phyloP scores from a whole-genome alignment of 108 stramenopile genomes.

The Nannochloropsis oceanica region DNA sequence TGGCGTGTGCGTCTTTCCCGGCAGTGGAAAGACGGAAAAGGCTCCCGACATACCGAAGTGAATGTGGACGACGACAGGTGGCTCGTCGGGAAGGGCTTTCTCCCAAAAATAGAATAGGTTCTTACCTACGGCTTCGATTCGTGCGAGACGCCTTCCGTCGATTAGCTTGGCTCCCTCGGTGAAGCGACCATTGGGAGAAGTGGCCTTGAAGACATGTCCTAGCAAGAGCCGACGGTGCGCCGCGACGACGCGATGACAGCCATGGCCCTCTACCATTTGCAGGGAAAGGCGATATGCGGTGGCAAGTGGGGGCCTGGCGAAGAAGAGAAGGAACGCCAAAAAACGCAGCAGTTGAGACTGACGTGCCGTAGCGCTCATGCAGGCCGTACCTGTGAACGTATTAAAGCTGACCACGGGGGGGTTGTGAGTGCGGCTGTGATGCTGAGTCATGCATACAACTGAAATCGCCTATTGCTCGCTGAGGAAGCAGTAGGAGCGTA shows the following conservation, averaged over 20 bases:
- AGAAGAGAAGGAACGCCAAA: too few relatives aligned
- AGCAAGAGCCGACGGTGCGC: constrained; percentile 42
- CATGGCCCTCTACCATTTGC: not conserved
- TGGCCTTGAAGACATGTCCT: constrained; percentile 44
- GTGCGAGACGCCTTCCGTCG: constrained; percentile 38
- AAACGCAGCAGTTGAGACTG: too few relatives aligned
- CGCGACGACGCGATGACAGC: constrained; percentile 46
- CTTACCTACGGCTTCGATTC: constrained; percentile 58
- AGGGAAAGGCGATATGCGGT: not conserved
- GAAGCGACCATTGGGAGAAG: constrained; percentile 51
- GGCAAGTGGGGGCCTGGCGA: not conserved
- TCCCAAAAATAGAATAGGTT: constrained; percentile 53
- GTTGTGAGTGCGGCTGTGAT: too few relatives aligned
- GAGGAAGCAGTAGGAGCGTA: too few relatives aligned
- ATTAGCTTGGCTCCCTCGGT: constrained; percentile 44
- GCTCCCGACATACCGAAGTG: constrained; percentile 60
- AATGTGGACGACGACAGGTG: constrained; percentile 41
- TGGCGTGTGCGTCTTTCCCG: constrained; percentile 38
- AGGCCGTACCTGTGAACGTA: too few relatives aligned
- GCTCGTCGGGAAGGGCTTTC: not conserved
- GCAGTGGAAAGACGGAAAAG: constrained; percentile 43
- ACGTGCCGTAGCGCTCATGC: too few relatives aligned
- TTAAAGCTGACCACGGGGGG: too few relatives aligned
- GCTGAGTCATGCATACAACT: too few relatives aligned
- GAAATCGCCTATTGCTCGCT: too few relatives aligned